Evolutionary conservation across 495 filamentous ascomycete species (phyloP), one percentile per base, ranked within the genome.

Genomic region (Barbatosphaeria neglecta): DNA sequence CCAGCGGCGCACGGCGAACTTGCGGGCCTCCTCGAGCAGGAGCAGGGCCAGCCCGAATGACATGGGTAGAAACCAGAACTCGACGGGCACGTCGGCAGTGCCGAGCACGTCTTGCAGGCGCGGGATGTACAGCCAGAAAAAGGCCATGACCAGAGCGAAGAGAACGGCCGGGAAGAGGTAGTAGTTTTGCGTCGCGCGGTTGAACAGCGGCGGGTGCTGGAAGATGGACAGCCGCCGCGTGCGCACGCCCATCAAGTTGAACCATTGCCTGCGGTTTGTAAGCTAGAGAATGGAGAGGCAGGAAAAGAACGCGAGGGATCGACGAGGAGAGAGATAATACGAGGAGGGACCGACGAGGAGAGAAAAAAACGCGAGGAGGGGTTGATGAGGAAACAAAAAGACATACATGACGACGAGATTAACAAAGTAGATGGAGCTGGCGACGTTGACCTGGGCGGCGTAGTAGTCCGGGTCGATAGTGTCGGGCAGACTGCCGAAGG

Each of bases 391-490:
- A 9, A 13, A 8, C 16, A 51, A 44, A 24, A 22, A 10, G 51
- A 54, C 68, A 58, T 57, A 75, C 78, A 82, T 82, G 4, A 83
- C 74, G 6, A 87, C 80, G 8, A 87, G 63, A n/a, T 74, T 84
- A 24, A 86, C 74, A 50, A 87, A 87, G 52, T 87, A 87, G 28
- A 86, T 76, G 20, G 73, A 77, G 22, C 74, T 78, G 18, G 78
- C 81, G 38, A 72, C 68, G 47, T 79, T 81, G 15, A 79, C 54
- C 19, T 67, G 60, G 18, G 60, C 55, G 5, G 60, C 67, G 43
- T 67, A 73, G 43, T 61, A 74, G 23, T 75, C 73, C 0, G 61
- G 40, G 38, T 73, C 65, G 17, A 80, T 59, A 13, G 54, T 53
- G 18, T 63, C 56, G 0, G 72, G 71, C 4, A 70, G 51, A 16